These are phyloP conservation scores for Aspergillus avenaceus DNA, from an alignment of 495 filamentous ascomycete species.

Conservation along the genomic window DNA sequence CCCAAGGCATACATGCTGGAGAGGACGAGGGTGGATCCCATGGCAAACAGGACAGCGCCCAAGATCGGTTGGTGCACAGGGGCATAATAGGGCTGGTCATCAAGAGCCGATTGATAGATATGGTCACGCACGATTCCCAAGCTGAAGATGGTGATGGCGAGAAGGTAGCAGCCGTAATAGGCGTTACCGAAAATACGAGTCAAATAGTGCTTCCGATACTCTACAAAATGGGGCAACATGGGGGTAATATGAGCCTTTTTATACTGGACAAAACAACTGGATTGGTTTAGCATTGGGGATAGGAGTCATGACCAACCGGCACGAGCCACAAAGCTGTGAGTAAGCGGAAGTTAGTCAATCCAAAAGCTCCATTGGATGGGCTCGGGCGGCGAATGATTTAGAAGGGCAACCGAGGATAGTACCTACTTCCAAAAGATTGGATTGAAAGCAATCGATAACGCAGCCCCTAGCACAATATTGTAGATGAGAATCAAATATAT, in stretches of 20 bases:
- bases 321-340: constrained; percentile 41
- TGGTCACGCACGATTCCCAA: constrained; percentile 84
- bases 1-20: constrained; percentile 90
- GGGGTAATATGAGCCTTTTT: constrained; percentile 10
- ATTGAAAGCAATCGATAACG: constrained; percentile 49
- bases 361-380: neutral
- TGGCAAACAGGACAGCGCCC: constrained; percentile 63
- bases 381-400: no score
- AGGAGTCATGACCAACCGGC: constrained; percentile 31
- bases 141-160: constrained; percentile 84
- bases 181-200: constrained; percentile 80
- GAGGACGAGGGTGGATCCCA: constrained; percentile 82
- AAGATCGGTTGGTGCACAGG: constrained; percentile 66
- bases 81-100: constrained; percentile 40
- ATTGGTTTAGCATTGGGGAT: neutral
- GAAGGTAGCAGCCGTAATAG: constrained; percentile 81
- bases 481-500: constrained; percentile 38
- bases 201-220: constrained; percentile 85
- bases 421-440: constrained; percentile 58
- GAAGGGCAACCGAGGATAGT: no score
- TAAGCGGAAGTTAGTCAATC: constrained; percentile 12
- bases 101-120: constrained; percentile 47
- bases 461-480: constrained; percentile 33
- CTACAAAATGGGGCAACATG: constrained; percentile 38
- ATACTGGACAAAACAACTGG: neutral